Evolutionary conservation across 1,139 yeast genomes (phyloP).

Genomic region (Taiozyma sp.): DNA sequence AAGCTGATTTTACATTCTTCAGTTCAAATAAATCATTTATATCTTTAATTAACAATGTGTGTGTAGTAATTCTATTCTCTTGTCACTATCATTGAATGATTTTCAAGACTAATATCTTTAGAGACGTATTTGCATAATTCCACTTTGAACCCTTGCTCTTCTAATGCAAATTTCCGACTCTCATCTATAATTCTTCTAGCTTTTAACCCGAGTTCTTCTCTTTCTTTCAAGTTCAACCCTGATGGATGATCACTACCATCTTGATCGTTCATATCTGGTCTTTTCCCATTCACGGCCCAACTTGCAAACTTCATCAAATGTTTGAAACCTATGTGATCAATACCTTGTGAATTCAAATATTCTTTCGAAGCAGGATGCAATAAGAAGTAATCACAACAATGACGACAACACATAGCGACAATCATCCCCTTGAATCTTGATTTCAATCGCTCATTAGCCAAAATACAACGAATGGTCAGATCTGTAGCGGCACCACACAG

Average conservation of each 20-base stretch:
- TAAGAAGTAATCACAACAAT: constrained; percentile 49
- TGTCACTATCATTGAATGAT: constrained; percentile 49
- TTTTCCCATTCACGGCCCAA: constrained; percentile 80
- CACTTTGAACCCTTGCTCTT: constrained; percentile 34
- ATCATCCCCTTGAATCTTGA: constrained; percentile 47
- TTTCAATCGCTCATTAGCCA: constrained; percentile 34
- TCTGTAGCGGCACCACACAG: constrained; percentile 95
- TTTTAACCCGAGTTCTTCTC: constrained; percentile 55
- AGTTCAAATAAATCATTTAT: neutral
- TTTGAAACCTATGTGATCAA: constrained; percentile 40
- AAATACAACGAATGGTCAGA: constrained; percentile 64
- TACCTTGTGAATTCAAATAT: constrained; percentile 22
- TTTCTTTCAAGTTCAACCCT: constrained; percentile 38
- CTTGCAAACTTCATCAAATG: constrained; percentile 64
- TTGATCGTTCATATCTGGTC: constrained; percentile 33
- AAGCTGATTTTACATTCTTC: constrained; percentile 27
- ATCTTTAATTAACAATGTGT: neutral
- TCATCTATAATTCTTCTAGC: constrained; percentile 72
- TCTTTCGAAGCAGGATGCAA: constrained; percentile 11
- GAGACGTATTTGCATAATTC: constrained; percentile 58
- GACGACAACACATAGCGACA: constrained; percentile 95
- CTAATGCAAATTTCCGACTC: constrained; percentile 47
- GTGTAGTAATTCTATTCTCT: neutral
- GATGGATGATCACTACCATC: constrained; percentile 38
- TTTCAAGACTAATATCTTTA: constrained; percentile 60